These are phyloP conservation scores for Grigorovia humatica DNA, from an alignment of 805 yeast genomes.

Conservation along the genomic window DNA sequence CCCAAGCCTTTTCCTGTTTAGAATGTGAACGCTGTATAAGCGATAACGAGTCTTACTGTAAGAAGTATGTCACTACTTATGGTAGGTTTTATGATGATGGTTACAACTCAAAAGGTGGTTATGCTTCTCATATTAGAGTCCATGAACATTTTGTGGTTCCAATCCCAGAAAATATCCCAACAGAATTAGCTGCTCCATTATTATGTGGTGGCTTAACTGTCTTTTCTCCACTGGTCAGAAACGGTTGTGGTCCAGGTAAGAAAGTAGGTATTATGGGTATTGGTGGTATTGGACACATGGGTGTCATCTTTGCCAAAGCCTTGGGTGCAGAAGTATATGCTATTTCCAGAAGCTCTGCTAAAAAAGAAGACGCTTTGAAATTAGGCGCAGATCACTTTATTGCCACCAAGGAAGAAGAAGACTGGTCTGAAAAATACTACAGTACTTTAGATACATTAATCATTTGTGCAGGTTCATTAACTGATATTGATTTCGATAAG, in stretches of 20 bases:
- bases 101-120: slow-evolving; percentile 27
- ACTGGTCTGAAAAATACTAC: slow-evolving; percentile 30
- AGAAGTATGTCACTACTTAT: slow-evolving; percentile 35
- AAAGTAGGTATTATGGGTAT: slow-evolving; percentile 46
- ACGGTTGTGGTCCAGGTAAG: slow-evolving; percentile 40
- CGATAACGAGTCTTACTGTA: slow-evolving; percentile 50
- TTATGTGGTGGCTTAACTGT: slow-evolving; percentile 73
- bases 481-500: slow-evolving; percentile 31
- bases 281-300: slow-evolving; percentile 52
- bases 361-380: slow-evolving; percentile 39
- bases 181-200: slow-evolving; percentile 58
- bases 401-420: slow-evolving; percentile 42
- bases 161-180: slow-evolving; percentile 45
- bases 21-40: slow-evolving; percentile 51
- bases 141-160: slow-evolving; percentile 54
- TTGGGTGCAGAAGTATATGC: slow-evolving; percentile 52
- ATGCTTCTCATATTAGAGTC: slow-evolving; percentile 45
- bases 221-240: slow-evolving; percentile 53
- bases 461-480: slow-evolving; percentile 38
- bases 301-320: slow-evolving; percentile 46
- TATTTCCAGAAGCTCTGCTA: slow-evolving; percentile 40
- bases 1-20: slow-evolving; percentile 51
- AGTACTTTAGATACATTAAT: slow-evolving; percentile 38
- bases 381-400: slow-evolving; percentile 46
- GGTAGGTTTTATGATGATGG: neutral